Evolutionary conservation across 306 rosid genomes (phyloP), one percentile per base, ranked within the genome.

Genomic region (Prinsepia uniflora): DNA sequence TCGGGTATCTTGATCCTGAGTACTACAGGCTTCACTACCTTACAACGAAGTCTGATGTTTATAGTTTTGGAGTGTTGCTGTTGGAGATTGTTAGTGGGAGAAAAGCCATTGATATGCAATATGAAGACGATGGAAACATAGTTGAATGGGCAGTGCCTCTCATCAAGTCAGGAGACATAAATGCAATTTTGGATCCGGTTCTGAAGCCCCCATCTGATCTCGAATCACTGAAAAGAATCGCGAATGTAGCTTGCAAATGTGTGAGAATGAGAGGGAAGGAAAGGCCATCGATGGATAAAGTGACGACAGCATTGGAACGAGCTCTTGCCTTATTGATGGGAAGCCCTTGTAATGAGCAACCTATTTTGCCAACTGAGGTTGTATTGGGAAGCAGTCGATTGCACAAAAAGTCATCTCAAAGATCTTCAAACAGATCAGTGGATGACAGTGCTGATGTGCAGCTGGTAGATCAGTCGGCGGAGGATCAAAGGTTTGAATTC

Each of bases 201-300:
- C 47, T 89, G 53, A 93, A 90, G 73, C 86, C 64, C 20, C 97
- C 98, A n/a, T 3, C 87, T 40, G 91, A 90, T 81, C 8, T 82
- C 7, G 98, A 89, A 73, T 89, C 97, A 19, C 78, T 94, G 88
- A 90, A 84, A 65, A 88, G 95, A 81, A 94, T 94, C n/a, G 89
- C 97, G 4, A 88, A 90, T 57, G 97, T 94, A 72, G 97, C 96
- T 5, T 87, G 95, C 47, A 94, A 89, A 74, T 84, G 98, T 60
- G 98, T 94, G 80, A 85, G 96, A 59, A 94, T 94, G 98, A 90
- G 94, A 84, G 97, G 96, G 50, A 89, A 90, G 78, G 98, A 94
- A 75, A 90, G 97, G 76, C 97, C 98, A 19, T 90, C 98, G 20
- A 94, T 94, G 97, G 98, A 94, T 70, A 88, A 83, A 84, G 98